phyloP scores from a whole-genome alignment of 2,329 filamentous ascomycete genomes.

The Aspergillus versicolor region DNA sequence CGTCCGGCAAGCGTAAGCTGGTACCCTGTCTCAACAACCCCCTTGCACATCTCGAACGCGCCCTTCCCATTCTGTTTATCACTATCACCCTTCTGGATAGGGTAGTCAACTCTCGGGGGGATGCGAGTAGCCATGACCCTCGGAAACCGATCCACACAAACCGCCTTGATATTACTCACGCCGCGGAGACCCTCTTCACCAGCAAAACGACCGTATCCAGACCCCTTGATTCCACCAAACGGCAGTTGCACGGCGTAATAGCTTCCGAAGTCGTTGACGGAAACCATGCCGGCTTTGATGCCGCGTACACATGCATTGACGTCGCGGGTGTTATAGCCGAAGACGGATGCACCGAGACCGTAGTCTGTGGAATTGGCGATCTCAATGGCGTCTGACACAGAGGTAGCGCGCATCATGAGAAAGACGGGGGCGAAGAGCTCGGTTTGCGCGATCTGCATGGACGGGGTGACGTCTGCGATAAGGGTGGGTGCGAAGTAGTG shows the following conservation, averaged over 20 bases:
- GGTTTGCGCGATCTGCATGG: slow-evolving; percentile 83
- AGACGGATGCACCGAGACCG: slow-evolving; percentile 85
- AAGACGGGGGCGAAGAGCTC: slow-evolving; percentile 95
- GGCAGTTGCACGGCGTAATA: slow-evolving; percentile 94
- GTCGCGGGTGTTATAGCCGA: slow-evolving; percentile 66
- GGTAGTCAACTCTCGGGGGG: slow-evolving; percentile 77
- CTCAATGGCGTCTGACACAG: slow-evolving; percentile 65
- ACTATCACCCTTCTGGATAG: slow-evolving; percentile 63
- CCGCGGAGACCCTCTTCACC: slow-evolving; percentile 83
- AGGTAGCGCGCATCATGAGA: slow-evolving; percentile 72
- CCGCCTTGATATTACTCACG: slow-evolving; percentile 81
- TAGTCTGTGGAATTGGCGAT: slow-evolving; percentile 84
- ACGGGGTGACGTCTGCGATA: slow-evolving; percentile 79
- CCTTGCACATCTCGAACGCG: slow-evolving; percentile 59
- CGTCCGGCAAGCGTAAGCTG: slow-evolving; percentile 44
- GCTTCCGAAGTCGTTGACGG: slow-evolving; percentile 91
- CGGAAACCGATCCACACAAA: slow-evolving; percentile 73
- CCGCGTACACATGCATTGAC: slow-evolving; percentile 65
- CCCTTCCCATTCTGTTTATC: slow-evolving; percentile 53
- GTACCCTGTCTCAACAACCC: slow-evolving; percentile 47
- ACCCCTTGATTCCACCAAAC: slow-evolving; percentile 87
- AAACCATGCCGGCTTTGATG: slow-evolving; percentile 83
- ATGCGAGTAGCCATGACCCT: slow-evolving; percentile 68
- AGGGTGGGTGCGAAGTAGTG: slow-evolving; percentile 94
- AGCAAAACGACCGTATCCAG: slow-evolving; percentile 89